Evolutionary conservation across 495 filamentous ascomycete species (phyloP), one percentile per base, ranked within the genome.

Genomic region (Aspergillus cristatus): DNA sequence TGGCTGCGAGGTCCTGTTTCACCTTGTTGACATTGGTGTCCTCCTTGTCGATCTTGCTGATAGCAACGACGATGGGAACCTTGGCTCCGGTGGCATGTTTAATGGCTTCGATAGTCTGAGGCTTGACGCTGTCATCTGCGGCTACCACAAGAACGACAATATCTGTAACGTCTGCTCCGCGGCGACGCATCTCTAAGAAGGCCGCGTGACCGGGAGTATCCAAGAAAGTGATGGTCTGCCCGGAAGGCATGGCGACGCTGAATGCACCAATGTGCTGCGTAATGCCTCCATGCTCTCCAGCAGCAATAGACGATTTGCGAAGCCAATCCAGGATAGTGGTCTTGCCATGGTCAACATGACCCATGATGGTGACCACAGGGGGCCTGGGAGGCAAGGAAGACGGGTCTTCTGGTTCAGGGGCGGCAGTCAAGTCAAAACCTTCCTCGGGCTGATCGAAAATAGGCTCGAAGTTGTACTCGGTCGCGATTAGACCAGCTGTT

Each of bases 241-340:
- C 88, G 4, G 76, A 76, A 13, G 85, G 81, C 70, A 99, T 76
- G 13, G 73, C 72, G 2, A 97, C 90, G 2, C 84, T 89, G 66
- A 99, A 99, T n/a, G 93, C 93, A 53, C 93, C 93, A 48, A 99
- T 99, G 54, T 97, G 93, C 58, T 99, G 93, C 0, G 93, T 99
- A 49, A 99, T 99, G 28, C 93, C 93, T 40, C 93, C 93, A 48
- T 95, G 86, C 55, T 99, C 93, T 32, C 81, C 76, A 2, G 82
- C 85, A 14, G 80, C 93, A 22, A 97, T 79, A 1, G 87, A 94
- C 3, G 87, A 90, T 46, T 94, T 89, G 10, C 93, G 86, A 20
- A 99, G 70, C 66, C 79, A 97, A 46, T 99, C 93, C 7, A 99
- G 68, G 20, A 99, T 76, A 1, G 93, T 97, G 0, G 93, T 99